Conservation (phyloP, 257 asterid species). For the Salvia hispanica region DNA sequence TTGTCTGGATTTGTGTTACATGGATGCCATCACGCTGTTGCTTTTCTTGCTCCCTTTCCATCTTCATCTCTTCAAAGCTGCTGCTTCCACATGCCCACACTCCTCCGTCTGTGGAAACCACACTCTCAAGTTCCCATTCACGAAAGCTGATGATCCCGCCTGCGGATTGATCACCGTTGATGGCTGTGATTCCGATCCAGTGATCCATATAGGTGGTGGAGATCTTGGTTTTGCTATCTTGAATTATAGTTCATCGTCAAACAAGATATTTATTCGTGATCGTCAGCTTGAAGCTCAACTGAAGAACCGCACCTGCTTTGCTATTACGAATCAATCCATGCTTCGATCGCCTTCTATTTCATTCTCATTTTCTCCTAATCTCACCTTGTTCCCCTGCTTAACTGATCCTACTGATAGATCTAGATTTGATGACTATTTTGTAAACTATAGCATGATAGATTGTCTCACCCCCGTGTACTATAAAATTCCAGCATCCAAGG, state of each 20-base stretch:
- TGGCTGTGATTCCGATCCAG: constrained; percentile 25
- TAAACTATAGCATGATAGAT: not conserved
- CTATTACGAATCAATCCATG: not conserved
- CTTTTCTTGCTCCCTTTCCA: not conserved
- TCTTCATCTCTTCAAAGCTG: not conserved
- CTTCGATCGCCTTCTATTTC: constrained; percentile 29
- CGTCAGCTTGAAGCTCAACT: not conserved
- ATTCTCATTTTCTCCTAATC: constrained; percentile 20
- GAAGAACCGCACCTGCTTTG: not conserved
- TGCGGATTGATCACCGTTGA: constrained; percentile 46
- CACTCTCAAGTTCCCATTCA: constrained; percentile 37
- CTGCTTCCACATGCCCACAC: constrained; percentile 2
- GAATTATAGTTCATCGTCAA: not conserved
- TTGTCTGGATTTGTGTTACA: too few relatives aligned
- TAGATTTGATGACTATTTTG: not conserved
- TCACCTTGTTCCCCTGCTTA: constrained; percentile 33
- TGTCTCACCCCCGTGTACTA: constrained; percentile 30
- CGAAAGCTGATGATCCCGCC: not conserved
- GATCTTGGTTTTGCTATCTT: constrained; percentile 3
- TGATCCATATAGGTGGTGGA: constrained; percentile 21
- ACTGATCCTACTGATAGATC: not conserved
- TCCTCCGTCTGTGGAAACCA: constrained; percentile 24
- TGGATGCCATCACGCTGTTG: too few relatives aligned
- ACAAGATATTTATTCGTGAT: constrained; percentile 14
- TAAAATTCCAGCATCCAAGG: not conserved